phyloP scores from a whole-genome alignment of 2,329 filamentous ascomycete genomes.

The Colletotrichum tabaci region DNA sequence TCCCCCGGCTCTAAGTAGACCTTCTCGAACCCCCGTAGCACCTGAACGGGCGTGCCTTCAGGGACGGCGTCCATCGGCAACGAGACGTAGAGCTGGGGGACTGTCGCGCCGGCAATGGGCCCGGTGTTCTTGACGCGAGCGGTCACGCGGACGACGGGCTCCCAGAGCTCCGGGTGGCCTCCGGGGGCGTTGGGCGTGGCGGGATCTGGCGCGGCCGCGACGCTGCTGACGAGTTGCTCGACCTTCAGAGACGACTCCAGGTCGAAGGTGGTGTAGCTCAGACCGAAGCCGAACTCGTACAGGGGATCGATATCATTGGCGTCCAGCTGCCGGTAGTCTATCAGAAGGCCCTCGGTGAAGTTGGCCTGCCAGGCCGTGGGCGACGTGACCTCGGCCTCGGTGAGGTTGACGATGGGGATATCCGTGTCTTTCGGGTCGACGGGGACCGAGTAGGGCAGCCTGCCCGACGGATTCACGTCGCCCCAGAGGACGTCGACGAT shows the following conservation, averaged over 20 bases:
- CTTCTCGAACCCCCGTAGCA: constrained; percentile 78
- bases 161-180: constrained; percentile 62
- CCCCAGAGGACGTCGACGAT: constrained; percentile 83
- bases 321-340: constrained; percentile 70
- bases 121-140: constrained; percentile 78
- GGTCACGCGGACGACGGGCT: constrained; percentile 64
- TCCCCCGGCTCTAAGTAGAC: constrained; percentile 65
- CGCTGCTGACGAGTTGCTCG: constrained; percentile 47
- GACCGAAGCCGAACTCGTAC: constrained; percentile 76
- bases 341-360: constrained; percentile 66
- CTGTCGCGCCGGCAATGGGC: constrained; percentile 71
- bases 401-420: constrained; percentile 60
- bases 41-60: constrained; percentile 62
- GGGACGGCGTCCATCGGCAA: constrained; percentile 50
- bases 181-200: constrained; percentile 57
- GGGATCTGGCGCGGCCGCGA: constrained; percentile 56
- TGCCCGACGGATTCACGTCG: constrained; percentile 59
- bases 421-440: constrained; percentile 63
- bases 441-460: constrained; percentile 67
- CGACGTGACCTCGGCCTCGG: constrained; percentile 73
- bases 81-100: constrained; percentile 73
- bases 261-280: constrained; percentile 76
- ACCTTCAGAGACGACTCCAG: constrained; percentile 63
- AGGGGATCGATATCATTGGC: constrained; percentile 63
- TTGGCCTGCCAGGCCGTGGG: constrained; percentile 66